Percentiles rank a stretch among this genome's conserved stretches.
These are phyloP conservation scores for Exophiala mesophila DNA, from an alignment of 2,329 filamentous ascomycete genomes.

Conservation along the genomic window DNA sequence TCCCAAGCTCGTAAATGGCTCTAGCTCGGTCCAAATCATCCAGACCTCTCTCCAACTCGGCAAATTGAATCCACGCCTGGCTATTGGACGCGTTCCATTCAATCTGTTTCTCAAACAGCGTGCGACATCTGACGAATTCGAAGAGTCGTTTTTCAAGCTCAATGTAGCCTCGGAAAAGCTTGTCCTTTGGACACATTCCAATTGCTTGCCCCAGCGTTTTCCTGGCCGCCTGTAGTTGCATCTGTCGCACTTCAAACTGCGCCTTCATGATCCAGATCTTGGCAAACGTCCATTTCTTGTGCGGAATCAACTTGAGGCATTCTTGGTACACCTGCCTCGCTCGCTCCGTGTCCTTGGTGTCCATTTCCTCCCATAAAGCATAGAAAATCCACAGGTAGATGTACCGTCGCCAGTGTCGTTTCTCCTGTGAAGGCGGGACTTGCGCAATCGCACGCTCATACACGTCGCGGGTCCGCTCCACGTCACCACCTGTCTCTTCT, in stretches of 20 bases:
- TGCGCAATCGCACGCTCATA: conserved; percentile 96
- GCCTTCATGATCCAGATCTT: conserved; percentile 94
- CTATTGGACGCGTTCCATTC: conserved; percentile 87
- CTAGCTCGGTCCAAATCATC: conserved; percentile 84
- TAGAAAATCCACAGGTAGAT: conserved; percentile 99
- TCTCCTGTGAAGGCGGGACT: conserved; percentile 89
- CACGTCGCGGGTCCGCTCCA: conserved; percentile 79
- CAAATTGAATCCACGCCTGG: conserved; percentile 94
- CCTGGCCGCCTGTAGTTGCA: conserved; percentile 70
- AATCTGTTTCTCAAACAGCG: conserved; percentile 88
- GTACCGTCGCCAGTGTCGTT: conserved; percentile 94
- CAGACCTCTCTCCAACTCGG: conserved; percentile 83
- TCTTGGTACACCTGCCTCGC: conserved; percentile 88
- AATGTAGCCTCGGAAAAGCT: conserved; percentile 88
- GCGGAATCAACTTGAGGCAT: conserved; percentile 80
- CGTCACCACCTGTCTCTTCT: conserved; percentile 79
- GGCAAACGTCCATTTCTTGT: conserved; percentile 95
- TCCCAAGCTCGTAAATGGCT: conserved; percentile 87
- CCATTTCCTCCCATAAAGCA: conserved; percentile 88
- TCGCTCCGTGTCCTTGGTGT: conserved; percentile 70
- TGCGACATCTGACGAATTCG: conserved; percentile 87
- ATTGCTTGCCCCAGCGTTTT: conserved; percentile 88
- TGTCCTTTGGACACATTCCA: conserved; percentile 94
- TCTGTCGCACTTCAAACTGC: conserved; percentile 86
- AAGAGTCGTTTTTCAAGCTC: conserved; percentile 89